A percentile compares a stretch with the other conserved stretches of the same genome.
phyloP scores from a whole-genome alignment of 495 filamentous ascomycete genomes.

The Glonium stellatum region DNA sequence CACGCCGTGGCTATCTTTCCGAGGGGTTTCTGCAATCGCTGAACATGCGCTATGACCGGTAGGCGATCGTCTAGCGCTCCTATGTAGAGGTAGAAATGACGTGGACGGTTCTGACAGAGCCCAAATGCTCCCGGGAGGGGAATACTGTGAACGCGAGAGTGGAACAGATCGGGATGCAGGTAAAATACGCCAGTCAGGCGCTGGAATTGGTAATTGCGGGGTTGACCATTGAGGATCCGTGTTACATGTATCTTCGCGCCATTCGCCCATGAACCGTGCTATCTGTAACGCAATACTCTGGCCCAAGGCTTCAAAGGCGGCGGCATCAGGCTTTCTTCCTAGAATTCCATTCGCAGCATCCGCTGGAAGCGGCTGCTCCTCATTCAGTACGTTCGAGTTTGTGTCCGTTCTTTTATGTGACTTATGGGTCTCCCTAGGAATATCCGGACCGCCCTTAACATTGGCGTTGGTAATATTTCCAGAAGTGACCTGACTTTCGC shows the following conservation, averaged over 20 bases:
- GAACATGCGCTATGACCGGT: neutral
- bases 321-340: neutral
- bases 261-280: slow-evolving; percentile 8
- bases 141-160: neutral
- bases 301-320: slow-evolving; percentile 4
- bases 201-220: neutral
- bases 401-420: neutral
- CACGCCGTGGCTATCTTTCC: neutral
- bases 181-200: neutral
- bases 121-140: slow-evolving; percentile 2
- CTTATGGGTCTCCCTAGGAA: too few relatives aligned
- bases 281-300: slow-evolving; percentile 8
- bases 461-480: too few relatives aligned
- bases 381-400: neutral
- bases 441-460: too few relatives aligned
- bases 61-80: neutral
- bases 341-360: neutral
- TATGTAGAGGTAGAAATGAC: neutral
- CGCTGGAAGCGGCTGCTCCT: neutral
- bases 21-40: neutral
- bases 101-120: neutral
- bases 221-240: neutral
- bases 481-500: too few relatives aligned
- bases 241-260: neutral
- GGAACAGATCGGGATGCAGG: neutral